Percentiles rank a stretch among this genome's conserved stretches.
Conservation (phyloP, 2,329 filamentous ascomycete genomes). For the Xylariaceae sp. region DNA sequence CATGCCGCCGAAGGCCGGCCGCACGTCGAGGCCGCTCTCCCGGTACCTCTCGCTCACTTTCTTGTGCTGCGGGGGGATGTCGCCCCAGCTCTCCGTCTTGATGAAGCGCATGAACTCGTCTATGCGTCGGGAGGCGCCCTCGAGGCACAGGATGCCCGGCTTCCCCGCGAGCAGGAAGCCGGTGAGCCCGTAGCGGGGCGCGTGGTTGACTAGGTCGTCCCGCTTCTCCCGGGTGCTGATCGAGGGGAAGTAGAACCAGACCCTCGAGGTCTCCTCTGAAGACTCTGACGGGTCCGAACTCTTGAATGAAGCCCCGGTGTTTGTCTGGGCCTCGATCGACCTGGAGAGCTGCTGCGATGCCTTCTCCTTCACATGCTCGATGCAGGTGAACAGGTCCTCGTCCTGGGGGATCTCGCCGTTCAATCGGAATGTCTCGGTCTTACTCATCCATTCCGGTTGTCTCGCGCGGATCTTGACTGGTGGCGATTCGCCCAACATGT, state of each 20-base stretch:
- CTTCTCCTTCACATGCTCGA: neutral
- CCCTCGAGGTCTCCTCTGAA: conserved; percentile 33
- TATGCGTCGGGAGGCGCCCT: conserved; percentile 38
- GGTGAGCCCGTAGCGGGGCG: conserved; percentile 43
- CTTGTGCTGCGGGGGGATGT: conserved; percentile 54
- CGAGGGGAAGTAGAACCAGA: conserved; percentile 58
- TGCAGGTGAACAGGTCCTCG: conserved; percentile 34
- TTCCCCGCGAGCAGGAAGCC: conserved; percentile 55
- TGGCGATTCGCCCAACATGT: conserved; percentile 29
- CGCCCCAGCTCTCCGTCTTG: conserved; percentile 56
- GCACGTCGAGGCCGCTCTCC: conserved; percentile 24
- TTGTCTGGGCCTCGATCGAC: neutral
- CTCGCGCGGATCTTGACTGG: conserved; percentile 33
- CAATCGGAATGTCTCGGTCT: conserved; percentile 36
- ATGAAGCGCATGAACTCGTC: conserved; percentile 57
- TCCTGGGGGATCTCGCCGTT: conserved; percentile 18
- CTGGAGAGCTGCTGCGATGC: neutral
- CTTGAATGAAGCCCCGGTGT: neutral
- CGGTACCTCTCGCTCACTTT: conserved; percentile 51
- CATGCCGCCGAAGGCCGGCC: conserved; percentile 47
- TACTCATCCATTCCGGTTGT: conserved; percentile 46
- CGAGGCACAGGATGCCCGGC: conserved; percentile 46
- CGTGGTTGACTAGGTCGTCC: conserved; percentile 47
- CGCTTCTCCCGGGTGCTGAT: conserved; percentile 52
- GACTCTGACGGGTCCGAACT: neutral